Evolutionary conservation across 345 rosid species (phyloP), one percentile per base, ranked within the genome.

Genomic region (Balakata baccata): DNA sequence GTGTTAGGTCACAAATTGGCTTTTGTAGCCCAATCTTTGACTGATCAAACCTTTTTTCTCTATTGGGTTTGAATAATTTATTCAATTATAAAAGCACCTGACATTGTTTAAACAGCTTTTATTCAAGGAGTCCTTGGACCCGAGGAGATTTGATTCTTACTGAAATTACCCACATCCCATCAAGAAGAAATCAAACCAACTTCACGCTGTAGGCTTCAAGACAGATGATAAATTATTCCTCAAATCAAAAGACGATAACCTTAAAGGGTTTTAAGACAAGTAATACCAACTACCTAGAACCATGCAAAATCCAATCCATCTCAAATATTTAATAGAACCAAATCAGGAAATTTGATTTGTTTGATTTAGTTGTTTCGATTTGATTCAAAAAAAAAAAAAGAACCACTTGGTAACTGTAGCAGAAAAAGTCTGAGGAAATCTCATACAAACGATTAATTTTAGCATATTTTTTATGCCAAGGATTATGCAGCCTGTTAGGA

Each of bases 11-110:
- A 45, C 57, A 70, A 34, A 7, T 25, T 62, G 29, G 70, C 64
- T 76, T 70, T 63, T 64, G 39, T 0, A 70, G 46, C 57, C 69
- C 75, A 5, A 12, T 53, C 65, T 69, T 64, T 75, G 79, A 75
- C 79, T 12, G 20, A 69, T 39, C 74, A 43, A 52, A 0, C 57
- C 25, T 50, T 64, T 62, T 62, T 49, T 11, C 17, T 23, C 34
- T 66, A 50, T 38, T 23, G 22, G n/a, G 25, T 45, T 20, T 73
- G 34, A 61, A 37, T 22, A 4, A 4, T 62, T 63, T 47, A 51
- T 63, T 37, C 51, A 51, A 39, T 59, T 23, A 59, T 59, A 51
- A 13, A 51, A 51, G 18, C 20, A 52, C 9, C 6, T 54, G 64
- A 60, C 4, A 39, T 41, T 63, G 52, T 4, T 41, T 6, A 37